Conservation (phyloP, 2,329 filamentous ascomycete genomes). For the Shiraia sp. region DNA sequence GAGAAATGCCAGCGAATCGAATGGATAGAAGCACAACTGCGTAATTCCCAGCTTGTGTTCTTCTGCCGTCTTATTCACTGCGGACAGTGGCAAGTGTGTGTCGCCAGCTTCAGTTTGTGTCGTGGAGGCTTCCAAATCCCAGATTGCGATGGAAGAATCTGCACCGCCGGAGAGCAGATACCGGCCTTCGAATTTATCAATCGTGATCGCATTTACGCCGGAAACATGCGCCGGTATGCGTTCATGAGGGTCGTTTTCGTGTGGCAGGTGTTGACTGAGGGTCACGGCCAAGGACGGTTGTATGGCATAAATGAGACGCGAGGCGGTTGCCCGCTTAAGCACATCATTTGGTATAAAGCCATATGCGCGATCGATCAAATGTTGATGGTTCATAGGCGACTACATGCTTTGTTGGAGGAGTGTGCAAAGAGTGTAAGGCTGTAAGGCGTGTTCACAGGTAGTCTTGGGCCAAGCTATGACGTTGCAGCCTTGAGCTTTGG, state of each 20-base stretch:
- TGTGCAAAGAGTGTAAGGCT: conserved; percentile 6
- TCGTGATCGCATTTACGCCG: conserved; percentile 76
- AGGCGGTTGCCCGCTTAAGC: conserved; percentile 68
- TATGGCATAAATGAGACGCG: conserved; percentile 69
- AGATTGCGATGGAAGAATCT: conserved; percentile 81
- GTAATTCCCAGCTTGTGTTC: conserved; percentile 73
- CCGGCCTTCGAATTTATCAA: conserved; percentile 81
- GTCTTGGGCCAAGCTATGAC: conserved; percentile 12
- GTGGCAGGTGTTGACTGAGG: conserved; percentile 67
- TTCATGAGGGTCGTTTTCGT: conserved; percentile 32
- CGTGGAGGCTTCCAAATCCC: conserved; percentile 70
- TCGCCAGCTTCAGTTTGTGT: conserved; percentile 17
- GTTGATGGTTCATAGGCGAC: conserved; percentile 51
- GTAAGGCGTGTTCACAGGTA: background rate
- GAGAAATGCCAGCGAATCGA: conserved; percentile 75
- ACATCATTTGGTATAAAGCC: conserved; percentile 64
- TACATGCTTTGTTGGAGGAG: conserved; percentile 37
- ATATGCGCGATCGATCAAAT: conserved; percentile 74
- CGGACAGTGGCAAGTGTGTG: conserved; percentile 30
- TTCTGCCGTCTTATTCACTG: conserved; percentile 33
- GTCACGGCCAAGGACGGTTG: conserved; percentile 65
- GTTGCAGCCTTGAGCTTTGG: conserved; percentile 15
- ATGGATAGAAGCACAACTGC: conserved; percentile 76
- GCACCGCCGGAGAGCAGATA: conserved; percentile 83
- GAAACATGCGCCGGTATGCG: conserved; percentile 69